Conservation (phyloP, 306 rosid species). For the Begonia loranthoides region DNA sequence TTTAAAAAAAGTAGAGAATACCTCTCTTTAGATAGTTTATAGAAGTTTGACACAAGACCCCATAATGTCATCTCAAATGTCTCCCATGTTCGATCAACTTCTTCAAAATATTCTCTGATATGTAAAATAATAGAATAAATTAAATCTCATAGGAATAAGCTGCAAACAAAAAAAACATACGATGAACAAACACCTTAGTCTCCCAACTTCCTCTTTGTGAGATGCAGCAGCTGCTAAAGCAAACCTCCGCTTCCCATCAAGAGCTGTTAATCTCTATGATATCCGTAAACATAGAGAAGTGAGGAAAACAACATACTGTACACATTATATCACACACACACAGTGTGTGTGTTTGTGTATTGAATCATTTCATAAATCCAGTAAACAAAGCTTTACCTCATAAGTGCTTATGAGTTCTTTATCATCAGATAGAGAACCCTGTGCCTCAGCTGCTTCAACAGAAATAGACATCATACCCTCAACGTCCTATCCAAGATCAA, state of each 20-base stretch:
- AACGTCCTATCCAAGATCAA: conserved; percentile 61
- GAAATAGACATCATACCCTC: conserved; percentile 99
- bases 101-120: conserved; percentile 84
- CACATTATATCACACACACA: too few relatives aligned
- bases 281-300: background rate
- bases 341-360: too few relatives aligned
- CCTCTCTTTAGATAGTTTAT: conserved; percentile 94
- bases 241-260: conserved; percentile 91
- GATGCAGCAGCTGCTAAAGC: conserved; percentile 92
- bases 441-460: conserved; percentile 89
- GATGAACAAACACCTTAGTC: conserved; percentile 48
- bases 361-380: too few relatives aligned
- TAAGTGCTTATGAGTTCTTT: conserved; percentile 77
- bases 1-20: conserved; percentile 9
- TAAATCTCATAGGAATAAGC: conserved; percentile 2
- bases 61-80: conserved; percentile 89
- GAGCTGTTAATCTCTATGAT: conserved; percentile 78
- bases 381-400: conserved; percentile 34
- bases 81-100: conserved; percentile 90
- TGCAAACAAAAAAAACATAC: background rate
- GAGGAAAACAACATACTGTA: background rate
- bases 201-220: conserved; percentile 90
- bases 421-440: conserved; percentile 81
- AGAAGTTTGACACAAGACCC: conserved; percentile 76
- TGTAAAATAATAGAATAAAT: background rate